Evolutionary conservation across 2,329 filamentous ascomycete genomes (phyloP).

Genomic region (Diaporthe longicolla): DNA sequence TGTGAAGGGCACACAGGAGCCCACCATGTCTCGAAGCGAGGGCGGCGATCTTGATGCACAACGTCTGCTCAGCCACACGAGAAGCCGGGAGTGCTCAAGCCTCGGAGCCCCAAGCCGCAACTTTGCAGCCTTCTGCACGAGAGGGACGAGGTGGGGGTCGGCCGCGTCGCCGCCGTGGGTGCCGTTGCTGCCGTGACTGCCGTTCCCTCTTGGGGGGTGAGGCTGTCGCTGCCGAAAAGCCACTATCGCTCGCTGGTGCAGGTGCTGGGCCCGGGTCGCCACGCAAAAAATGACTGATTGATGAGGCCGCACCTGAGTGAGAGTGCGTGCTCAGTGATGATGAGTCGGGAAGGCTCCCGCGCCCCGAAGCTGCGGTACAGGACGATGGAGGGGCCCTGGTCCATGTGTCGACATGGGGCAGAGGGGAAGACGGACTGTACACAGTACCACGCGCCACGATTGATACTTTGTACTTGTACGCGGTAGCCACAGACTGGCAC

Average conservation of each 20-base stretch:
- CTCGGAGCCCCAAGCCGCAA: neutral
- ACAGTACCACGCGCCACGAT: conserved; percentile 1
- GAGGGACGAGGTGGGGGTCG: neutral
- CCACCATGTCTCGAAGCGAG: conserved; percentile 23
- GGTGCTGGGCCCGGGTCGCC: neutral
- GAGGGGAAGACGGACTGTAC: neutral
- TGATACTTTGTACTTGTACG: conserved; percentile 24
- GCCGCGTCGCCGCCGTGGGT: neutral
- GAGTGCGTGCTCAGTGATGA: neutral
- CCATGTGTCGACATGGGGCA: conserved; percentile 29
- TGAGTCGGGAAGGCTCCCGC: conserved; percentile 20
- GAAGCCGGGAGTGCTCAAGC: conserved; percentile 4
- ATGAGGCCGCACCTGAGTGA: neutral
- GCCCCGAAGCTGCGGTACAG: conserved; percentile 32
- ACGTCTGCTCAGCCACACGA: conserved; percentile 25
- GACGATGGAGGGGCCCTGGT: conserved; percentile 7
- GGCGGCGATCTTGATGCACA: conserved; percentile 22
- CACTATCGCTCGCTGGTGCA: neutral
- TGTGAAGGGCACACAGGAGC: conserved; percentile 12
- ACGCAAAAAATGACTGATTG: conserved; percentile 8
- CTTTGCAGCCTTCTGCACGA: neutral
- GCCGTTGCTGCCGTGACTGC: neutral
- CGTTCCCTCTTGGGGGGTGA: neutral
- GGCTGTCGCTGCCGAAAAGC: neutral
- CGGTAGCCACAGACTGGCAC: neutral